Evolutionary conservation across 352 stramenopile species (phyloP).

Genomic region (Globisporangium nodosum): DNA sequence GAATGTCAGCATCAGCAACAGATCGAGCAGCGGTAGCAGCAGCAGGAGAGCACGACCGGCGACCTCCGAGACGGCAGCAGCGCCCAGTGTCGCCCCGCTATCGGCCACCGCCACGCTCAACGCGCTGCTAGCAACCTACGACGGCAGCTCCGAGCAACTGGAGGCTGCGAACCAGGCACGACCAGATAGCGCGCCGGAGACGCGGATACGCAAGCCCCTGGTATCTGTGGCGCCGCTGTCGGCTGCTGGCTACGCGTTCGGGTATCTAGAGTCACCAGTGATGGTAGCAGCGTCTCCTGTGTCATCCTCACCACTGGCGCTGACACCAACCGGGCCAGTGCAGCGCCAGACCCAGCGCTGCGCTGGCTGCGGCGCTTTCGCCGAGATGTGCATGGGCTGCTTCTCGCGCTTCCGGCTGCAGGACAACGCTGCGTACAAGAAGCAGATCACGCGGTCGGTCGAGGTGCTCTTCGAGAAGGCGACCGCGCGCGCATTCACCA

Average conservation of each 20-base stretch:
- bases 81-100: conserved; percentile 4
- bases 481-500: conserved; percentile 48
- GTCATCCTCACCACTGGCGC: conserved; percentile 5
- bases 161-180: conserved; percentile 1
- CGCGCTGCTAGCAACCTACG: conserved; percentile 21
- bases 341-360: conserved; percentile 30
- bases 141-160: conserved; percentile 2
- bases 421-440: conserved; percentile 61
- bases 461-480: conserved; percentile 61
- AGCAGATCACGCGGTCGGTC: conserved; percentile 49
- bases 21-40: background rate
- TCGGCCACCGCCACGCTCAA: conserved; percentile 29
- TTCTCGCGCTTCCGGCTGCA: conserved; percentile 60
- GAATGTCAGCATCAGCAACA: background rate
- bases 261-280: background rate
- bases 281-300: background rate
- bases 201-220: conserved; percentile 6
- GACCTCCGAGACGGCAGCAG: background rate
- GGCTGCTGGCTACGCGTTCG: background rate
- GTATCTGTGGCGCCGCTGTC: background rate
- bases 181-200: conserved; percentile 3
- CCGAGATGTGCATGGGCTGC: conserved; percentile 67
- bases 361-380: conserved; percentile 47
- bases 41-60: conserved; percentile 2
- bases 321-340: background rate